Evolutionary conservation across 1,284 basidiomycete species (phyloP), one percentile per base, ranked within the genome.

Genomic region (Pseudozyma tsukubaensis): DNA sequence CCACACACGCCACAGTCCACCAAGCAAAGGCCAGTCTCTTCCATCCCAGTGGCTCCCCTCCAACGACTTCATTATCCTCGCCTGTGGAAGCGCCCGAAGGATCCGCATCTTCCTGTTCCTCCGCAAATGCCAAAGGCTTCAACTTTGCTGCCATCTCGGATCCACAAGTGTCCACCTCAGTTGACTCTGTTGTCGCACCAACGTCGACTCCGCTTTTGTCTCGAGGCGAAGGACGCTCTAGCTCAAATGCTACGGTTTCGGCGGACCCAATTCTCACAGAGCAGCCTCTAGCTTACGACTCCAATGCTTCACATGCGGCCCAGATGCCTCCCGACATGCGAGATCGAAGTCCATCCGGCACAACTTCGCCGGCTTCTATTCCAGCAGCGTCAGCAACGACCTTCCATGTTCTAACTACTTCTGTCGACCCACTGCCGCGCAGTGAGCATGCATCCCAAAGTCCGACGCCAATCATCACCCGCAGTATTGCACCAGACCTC

Each of bases 101-200:
- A 10, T 53, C 58, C 16, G 40, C 54, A 7, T 68, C 65, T n/a
- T 54, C 59, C n/a, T 61, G 42, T 36, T 54, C 65, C 18, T 61
- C 59, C 8, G 36, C 45, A 16, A 24, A 61, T 32, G 53, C 58
- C 39, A 57, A 61, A 14, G 19, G 48, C 39, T 40, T 53, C 54
- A 39, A 32, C 45, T 42, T 58, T 34, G 59, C 54, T 44, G 51
- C 58, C 37, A 18, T 47, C 34, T n/a, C 34, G 3, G 35, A 8
- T 6, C 9, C 37, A 6, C 13, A 21, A 3, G 43, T 48, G 0
- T 40, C 63, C 16, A 43, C 48, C 19, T 45, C 47, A 16, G 32
- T 59, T 35, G 32, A 44, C 24, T 32, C 57, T 12, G 10, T 47
- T 2, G 50, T 43, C 32, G 42, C 42, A 2, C 29, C 56, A 16